Evolutionary conservation across 139 green algal genomes (phyloP).

Genomic region (Nannochloris sp.): DNA sequence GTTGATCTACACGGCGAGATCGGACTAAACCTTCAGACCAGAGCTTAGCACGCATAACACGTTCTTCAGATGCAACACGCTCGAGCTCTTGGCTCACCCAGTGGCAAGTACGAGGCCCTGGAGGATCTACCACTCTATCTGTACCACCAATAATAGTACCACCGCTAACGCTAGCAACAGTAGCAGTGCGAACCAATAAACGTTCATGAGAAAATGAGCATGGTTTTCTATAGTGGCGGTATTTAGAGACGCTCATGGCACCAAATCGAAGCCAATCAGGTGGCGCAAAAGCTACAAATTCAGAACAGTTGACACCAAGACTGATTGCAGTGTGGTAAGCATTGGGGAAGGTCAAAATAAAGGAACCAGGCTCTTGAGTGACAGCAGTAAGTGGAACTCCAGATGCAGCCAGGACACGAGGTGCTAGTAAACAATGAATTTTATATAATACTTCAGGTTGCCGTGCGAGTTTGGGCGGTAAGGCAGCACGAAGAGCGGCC

Average conservation of each 20-base stretch:
- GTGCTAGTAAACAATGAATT: slow-evolving; percentile 68
- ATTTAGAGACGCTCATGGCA: slow-evolving; percentile 24
- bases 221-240: slow-evolving; percentile 35
- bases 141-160: background rate
- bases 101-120: slow-evolving; percentile 7
- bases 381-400: slow-evolving; percentile 45
- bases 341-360: slow-evolving; percentile 77
- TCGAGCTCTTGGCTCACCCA: slow-evolving; percentile 48
- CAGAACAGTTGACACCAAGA: slow-evolving; percentile 62
- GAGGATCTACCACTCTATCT: background rate
- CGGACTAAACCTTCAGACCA: slow-evolving; percentile 31
- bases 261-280: slow-evolving; percentile 74
- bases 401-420: slow-evolving; percentile 25
- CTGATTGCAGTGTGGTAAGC: slow-evolving; percentile 66
- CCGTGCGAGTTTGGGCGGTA: slow-evolving; percentile 54
- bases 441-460: slow-evolving; percentile 77
- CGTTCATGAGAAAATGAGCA: slow-evolving; percentile 53
- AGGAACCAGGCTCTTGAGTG: slow-evolving; percentile 57
- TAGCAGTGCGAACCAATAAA: slow-evolving; percentile 32
- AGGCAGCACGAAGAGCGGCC: slow-evolving; percentile 48
- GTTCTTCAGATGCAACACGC: slow-evolving; percentile 47
- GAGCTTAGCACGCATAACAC: slow-evolving; percentile 42
- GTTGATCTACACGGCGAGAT: background rate
- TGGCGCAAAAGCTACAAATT: slow-evolving; percentile 73
- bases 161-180: slow-evolving; percentile 9